phyloP scores from a whole-genome alignment of 208 protist genomes.

The Naegleria lovaniensis region DNA sequence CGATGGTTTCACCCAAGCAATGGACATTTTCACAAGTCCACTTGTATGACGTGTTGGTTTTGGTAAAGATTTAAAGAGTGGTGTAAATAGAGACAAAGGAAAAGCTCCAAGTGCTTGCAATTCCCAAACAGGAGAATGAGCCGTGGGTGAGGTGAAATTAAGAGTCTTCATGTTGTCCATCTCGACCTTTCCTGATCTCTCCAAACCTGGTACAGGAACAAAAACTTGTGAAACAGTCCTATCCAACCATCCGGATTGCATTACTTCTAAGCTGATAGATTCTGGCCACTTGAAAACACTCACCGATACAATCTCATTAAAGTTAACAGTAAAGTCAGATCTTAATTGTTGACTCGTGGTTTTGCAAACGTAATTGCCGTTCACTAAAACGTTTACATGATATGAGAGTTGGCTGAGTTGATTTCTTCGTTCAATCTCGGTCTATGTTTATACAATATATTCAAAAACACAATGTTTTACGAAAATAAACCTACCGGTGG shows the following conservation, averaged over 20 bases:
- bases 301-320: not conserved
- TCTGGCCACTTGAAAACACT: conserved; percentile 8
- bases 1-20: not conserved
- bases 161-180: not conserved
- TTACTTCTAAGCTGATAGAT: not conserved
- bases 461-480: too few relatives aligned
- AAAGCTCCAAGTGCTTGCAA: not conserved
- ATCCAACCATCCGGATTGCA: not conserved
- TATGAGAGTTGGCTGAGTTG: not conserved
- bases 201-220: not conserved
- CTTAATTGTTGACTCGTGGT: not conserved
- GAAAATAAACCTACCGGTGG: not conserved
- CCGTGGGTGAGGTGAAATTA: not conserved
- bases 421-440: not conserved
- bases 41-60: not conserved
- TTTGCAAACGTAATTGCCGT: not conserved
- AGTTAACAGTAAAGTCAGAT: not conserved
- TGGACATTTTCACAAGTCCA: not conserved
- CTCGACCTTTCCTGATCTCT: too few relatives aligned
- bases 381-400: not conserved
- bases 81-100: not conserved
- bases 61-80: not conserved
- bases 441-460: not conserved
- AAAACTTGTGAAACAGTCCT: not conserved
- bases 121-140: not conserved